Conservation (phyloP, 2,329 filamentous ascomycete species). For the Epichloe baconii region DNA sequence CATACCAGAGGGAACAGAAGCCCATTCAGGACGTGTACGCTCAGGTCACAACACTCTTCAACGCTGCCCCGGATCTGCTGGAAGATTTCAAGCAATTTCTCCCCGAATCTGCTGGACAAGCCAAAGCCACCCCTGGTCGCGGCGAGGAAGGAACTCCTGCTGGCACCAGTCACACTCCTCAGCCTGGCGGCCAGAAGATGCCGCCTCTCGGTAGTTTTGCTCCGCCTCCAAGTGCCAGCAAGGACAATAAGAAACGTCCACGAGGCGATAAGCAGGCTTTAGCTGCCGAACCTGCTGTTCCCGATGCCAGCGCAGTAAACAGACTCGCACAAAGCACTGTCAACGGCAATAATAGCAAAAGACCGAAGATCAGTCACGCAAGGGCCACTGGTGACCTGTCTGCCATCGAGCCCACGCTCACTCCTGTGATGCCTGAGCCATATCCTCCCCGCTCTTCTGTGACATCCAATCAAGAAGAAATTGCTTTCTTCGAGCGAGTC, state of each 20-base stretch:
- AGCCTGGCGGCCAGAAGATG: constrained; percentile 57
- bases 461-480: constrained; percentile 69
- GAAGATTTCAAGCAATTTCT: constrained; percentile 99
- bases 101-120: constrained; percentile 60
- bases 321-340: constrained; percentile 19
- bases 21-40: constrained; percentile 97
- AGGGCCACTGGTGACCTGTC: constrained; percentile 45
- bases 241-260: constrained; percentile 82
- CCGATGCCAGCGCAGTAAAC: constrained; percentile 27
- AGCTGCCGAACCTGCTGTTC: constrained; percentile 30
- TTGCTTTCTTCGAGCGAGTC: constrained; percentile 88
- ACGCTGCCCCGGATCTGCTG: constrained; percentile 80
- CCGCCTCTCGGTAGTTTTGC: constrained; percentile 94
- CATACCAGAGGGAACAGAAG: constrained; percentile 94
- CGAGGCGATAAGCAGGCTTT: constrained; percentile 44
- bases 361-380: constrained; percentile 62
- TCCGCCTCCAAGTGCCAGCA: constrained; percentile 63
- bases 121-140: constrained; percentile 39
- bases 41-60: constrained; percentile 89
- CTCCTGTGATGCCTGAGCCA: constrained; percentile 77
- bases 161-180: constrained; percentile 40
- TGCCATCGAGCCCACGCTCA: constrained; percentile 71
- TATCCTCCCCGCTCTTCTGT: constrained; percentile 62
- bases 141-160: constrained; percentile 39
- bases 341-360: constrained; percentile 37